Base-by-base conservation (phyloP, 345 rosid genomes). In the Moringa oleifera region DNA sequence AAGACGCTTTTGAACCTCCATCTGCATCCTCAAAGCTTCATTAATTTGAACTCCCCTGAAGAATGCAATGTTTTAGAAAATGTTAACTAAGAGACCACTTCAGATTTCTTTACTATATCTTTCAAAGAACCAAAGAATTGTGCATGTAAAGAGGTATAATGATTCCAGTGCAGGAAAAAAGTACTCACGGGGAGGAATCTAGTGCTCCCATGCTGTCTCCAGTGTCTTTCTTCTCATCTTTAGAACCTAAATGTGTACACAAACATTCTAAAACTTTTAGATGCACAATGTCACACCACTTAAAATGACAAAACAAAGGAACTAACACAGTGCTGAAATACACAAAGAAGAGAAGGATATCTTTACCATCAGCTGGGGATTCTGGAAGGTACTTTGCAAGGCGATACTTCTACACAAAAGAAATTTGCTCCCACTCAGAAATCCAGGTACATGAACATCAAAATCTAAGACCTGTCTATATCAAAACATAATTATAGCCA, bases 1-100 rank as follows among this genome's bases (percentile, higher is more conserved):
- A 64, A 92, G 81, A 63, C 83, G 87, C 74, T 89, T 92, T 80
- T 92, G 98, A 54, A 92, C 98, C 79, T 92, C 98, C 97, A 92
- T 81, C 81, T 92, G 98, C 57, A 92, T 69, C 23, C 93, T 85
- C 67, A 92, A 74, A 60, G 98, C 97, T 68, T 92, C 98, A 2
- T 96, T 89, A 16, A 92, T 84, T 73, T 85, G 93, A 50, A 84
- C 77, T 65, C 93, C 90, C 51, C 96, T 89, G 85, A 36, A 59
- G 33, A n/a, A 64, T 50, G 1, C 20, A 22, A 72, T 25, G 21
- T 61, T 7, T 19, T 20, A 23, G 23, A 46, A 12, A 54, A 54
- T 22, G 18, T 21, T 24, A 54, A 54, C 31, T 23, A 13, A 23
- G 19, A 21, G 28, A 23, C 28, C 37, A 33, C 37, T 33, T 33